phyloP scores from a whole-genome alignment of 495 filamentous ascomycete species.

The Clavariopsis aquatica region DNA sequence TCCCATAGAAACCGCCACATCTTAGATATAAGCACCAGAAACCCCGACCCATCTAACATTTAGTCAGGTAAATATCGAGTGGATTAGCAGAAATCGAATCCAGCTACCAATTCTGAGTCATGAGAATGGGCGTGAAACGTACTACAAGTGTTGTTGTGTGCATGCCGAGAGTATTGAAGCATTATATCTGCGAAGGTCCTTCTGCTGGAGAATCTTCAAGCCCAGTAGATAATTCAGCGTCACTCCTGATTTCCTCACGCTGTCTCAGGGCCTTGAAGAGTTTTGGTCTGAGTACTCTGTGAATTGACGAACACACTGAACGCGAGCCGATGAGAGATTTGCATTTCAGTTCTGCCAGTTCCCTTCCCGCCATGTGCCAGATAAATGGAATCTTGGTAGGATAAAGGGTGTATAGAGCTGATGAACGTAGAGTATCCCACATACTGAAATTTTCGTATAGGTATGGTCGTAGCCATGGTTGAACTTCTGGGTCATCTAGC shows the following conservation, averaged over 20 bases:
- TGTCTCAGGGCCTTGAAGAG: background rate
- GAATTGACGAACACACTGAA: background rate
- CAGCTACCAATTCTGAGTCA: no score
- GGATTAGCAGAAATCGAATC: no score
- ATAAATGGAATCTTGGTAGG: slow-evolving; percentile 18
- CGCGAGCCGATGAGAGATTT: background rate
- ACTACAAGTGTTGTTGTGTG: no score
- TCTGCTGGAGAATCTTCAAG: background rate
- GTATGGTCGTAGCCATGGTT: slow-evolving; percentile 4
- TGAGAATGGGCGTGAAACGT: no score
- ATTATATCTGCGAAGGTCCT: background rate
- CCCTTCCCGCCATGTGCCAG: slow-evolving; percentile 32
- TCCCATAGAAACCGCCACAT: no score
- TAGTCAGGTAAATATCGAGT: no score
- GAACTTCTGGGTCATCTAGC: background rate
- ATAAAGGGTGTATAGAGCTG: slow-evolving; percentile 23
- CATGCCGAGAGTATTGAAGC: no score
- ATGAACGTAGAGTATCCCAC: slow-evolving; percentile 35
- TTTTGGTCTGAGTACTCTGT: slow-evolving; percentile 13
- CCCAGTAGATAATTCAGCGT: slow-evolving; percentile 12
- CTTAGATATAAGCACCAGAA: no score
- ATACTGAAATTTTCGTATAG: slow-evolving; percentile 1
- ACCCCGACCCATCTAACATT: no score
- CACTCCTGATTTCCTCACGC: slow-evolving; percentile 16
- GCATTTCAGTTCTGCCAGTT: slow-evolving; percentile 35